Evolutionary conservation across 2,329 filamentous ascomycete genomes (phyloP).

Genomic region (Cercospora berteroae): DNA sequence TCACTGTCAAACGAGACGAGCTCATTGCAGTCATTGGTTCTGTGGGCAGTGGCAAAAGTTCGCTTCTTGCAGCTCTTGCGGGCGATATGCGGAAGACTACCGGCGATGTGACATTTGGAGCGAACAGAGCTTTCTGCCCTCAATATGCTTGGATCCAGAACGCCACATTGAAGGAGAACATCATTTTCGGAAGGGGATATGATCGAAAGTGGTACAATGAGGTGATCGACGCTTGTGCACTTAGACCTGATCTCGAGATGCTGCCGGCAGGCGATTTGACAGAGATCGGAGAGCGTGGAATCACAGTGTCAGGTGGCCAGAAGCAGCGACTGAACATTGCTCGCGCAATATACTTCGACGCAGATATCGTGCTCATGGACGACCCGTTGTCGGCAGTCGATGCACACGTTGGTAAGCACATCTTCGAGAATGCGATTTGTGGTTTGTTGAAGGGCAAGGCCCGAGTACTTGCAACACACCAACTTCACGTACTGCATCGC

Average conservation of each 20-base stretch:
- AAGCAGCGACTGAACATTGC: constrained; percentile 96
- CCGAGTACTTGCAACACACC: constrained; percentile 88
- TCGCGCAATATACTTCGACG: constrained; percentile 66
- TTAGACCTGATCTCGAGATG: constrained; percentile 85
- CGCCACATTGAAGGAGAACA: constrained; percentile 80
- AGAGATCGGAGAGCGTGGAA: constrained; percentile 92
- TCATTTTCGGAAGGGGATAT: constrained; percentile 77
- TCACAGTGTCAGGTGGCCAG: constrained; percentile 92
- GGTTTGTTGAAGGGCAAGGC: constrained; percentile 87
- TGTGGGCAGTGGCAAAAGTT: constrained; percentile 90
- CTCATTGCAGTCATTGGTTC: constrained; percentile 80
- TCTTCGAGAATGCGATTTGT: constrained; percentile 92
- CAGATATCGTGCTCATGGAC: constrained; percentile 63
- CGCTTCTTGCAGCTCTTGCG: constrained; percentile 80
- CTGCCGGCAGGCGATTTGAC: constrained; percentile 85
- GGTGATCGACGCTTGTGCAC: constrained; percentile 82
- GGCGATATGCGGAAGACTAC: constrained; percentile 87
- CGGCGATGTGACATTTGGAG: constrained; percentile 72
- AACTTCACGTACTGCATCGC: constrained; percentile 85
- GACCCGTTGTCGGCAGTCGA: constrained; percentile 60
- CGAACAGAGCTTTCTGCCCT: constrained; percentile 83
- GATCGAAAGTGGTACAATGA: constrained; percentile 75
- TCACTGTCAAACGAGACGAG: constrained; percentile 70
- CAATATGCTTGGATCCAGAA: constrained; percentile 99
- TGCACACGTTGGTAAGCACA: constrained; percentile 62